Conservation (phyloP, 2,329 filamentous ascomycete species). For the Elsinoe ampelina region DNA sequence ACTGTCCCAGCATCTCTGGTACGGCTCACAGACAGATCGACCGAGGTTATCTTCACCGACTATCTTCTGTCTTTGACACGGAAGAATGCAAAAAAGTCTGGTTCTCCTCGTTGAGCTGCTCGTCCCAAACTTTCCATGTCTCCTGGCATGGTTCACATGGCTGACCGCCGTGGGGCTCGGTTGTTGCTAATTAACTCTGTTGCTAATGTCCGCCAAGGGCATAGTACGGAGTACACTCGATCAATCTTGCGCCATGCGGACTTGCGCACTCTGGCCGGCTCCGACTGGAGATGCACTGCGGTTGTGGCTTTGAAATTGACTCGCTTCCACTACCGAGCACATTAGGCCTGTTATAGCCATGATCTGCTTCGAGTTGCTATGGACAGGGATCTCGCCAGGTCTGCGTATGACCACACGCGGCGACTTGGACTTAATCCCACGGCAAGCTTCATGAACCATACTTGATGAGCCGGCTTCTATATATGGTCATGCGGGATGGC, state of each 20-base stretch:
- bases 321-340: background rate
- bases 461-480: background rate
- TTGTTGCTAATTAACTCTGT: background rate
- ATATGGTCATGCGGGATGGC: background rate
- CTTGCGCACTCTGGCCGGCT: background rate
- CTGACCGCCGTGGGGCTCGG: background rate
- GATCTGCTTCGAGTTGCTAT: background rate
- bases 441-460: background rate
- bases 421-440: background rate
- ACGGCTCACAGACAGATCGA: background rate
- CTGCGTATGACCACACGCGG: background rate
- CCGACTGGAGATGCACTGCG: background rate
- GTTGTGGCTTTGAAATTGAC: background rate
- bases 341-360: background rate
- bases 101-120: background rate
- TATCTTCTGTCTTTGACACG: background rate
- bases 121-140: background rate
- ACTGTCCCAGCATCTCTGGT: background rate
- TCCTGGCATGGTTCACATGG: constrained; percentile 3
- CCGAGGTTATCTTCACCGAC: background rate
- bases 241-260: constrained; percentile 6
- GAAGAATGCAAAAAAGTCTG: background rate
- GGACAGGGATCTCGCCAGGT: background rate
- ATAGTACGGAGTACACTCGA: background rate
- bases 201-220: background rate